These are phyloP conservation scores for Lotus japonicus DNA, from an alignment of 306 rosid genomes.

Conservation along the genomic window DNA sequence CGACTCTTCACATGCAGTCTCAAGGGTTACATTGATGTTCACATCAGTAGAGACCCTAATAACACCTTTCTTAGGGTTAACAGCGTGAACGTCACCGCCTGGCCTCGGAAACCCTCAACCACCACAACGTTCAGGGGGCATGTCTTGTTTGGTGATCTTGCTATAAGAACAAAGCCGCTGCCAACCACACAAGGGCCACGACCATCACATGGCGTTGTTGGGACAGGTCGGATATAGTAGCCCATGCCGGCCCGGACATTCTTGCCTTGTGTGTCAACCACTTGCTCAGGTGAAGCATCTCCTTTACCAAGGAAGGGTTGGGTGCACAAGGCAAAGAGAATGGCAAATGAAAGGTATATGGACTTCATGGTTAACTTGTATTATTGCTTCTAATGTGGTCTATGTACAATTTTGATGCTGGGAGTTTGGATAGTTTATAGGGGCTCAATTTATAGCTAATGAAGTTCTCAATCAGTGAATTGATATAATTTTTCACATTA, in stretches of 20 bases:
- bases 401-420: neutral
- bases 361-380: conserved; percentile 6
- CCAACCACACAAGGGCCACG: conserved; percentile 40
- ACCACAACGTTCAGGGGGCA: conserved; percentile 48
- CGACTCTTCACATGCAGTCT: conserved; percentile 22
- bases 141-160: conserved; percentile 19
- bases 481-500: neutral
- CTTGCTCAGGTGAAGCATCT: conserved; percentile 20
- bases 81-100: conserved; percentile 23
- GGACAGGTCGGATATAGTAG: conserved; percentile 46
- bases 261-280: conserved; percentile 33
- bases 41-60: conserved; percentile 39
- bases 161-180: conserved; percentile 36
- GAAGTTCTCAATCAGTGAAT: neutral
- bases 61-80: conserved; percentile 29
- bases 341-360: neutral
- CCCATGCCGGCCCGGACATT: conserved; percentile 8
- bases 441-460: conserved; percentile 1
- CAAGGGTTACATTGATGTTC: conserved; percentile 33
- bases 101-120: conserved; percentile 45
- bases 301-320: neutral
- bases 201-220: conserved; percentile 23
- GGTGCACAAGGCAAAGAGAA: conserved; percentile 8
- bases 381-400: neutral
- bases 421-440: neutral